Base-by-base conservation (phyloP, 345 rosid species). In the Schrenkiella parvula region DNA sequence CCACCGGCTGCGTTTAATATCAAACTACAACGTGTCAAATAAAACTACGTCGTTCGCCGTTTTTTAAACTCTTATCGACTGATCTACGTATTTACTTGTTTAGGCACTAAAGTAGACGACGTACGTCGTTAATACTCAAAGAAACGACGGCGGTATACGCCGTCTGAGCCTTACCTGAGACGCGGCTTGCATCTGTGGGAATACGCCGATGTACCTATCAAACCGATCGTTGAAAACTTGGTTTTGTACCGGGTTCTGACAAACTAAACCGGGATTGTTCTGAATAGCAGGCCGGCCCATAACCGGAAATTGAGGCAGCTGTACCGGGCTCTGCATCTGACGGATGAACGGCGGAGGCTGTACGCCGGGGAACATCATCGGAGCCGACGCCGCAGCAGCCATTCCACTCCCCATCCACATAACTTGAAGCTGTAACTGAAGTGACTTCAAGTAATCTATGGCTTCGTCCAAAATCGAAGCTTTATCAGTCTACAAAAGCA, bases 381-480 rank as follows among this genome's bases (percentile, higher is more conserved):
- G 97, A 69, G 75, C 32, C 39, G 53, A 26, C 37, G 87, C 86
- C 88, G 73, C 44, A 32, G 55, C 42, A 52, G 87, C 86, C 93
- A 88, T 89, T 81, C 93, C 84, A 77, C 80, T 83, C 26, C 98
- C 93, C 90, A 90, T 86, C 88, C 96, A 90, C 93, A 90, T 89
- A 63, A 90, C 79, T 92, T 93, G 98, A 43, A 93, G 87, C 76
- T 93, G 98, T 76, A 87, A 74, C 75, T 93, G 98, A 72, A 93
- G 97, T 28, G 98, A 93, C 76, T 90, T 93, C 80, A 93, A 67
- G 77, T 93, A 93, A 41, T 90, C 90, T 39, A 93, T 93, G 34
- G 97, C 97, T 75, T 93, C 98, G 46, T 90, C 98, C 57, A 93
- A 81, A 88, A 93, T 87, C 14, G 97, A 93, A 71, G 97, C 97